Evolutionary conservation across 1,139 yeast genomes (phyloP), one percentile per base, ranked within the genome.

Genomic region (Suzukiozyma palmioleophila): DNA sequence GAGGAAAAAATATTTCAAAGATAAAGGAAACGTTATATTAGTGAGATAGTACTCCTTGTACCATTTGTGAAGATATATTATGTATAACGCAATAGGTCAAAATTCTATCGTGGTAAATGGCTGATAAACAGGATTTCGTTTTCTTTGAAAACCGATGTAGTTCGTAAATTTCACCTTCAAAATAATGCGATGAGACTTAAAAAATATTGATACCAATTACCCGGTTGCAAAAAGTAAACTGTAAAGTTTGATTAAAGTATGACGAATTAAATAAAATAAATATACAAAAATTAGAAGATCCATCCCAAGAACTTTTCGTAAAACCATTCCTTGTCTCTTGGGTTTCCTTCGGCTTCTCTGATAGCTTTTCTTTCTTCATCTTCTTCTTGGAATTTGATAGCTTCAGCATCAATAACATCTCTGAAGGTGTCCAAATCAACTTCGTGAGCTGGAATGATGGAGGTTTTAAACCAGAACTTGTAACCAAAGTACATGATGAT

Each of bases 381-480:
- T 45, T 62, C 64, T 18, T 65, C 65, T 41, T 70, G 71, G 49
- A 65, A 81, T 46, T 66, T 69, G 49, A 69, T 80, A 56, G 81
- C 86, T 57, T 83, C 89, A 30, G 78, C 77, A 54, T 83, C 90
- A 51, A 83, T 70, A 35, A 77, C 77, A 46, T 78, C 86, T 57
- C 75, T 80, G 60, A 66, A 77, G 9, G 89, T 78, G 46, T 62
- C 64, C 57, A 84, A 65, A 57, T 84, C 90, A 29, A 79, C 83
- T 49, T 82, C 86, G 33, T 61, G 62, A 15, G 86, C 73, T 36
- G 55, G 61, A 44, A 79, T 69, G 40, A 70, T 53, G 52, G 68
- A 73, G 29, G 87, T 73, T 59, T 73, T 80, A 60, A 63, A 60
- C 47, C 64, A 51, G 34, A 81, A 9, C 61, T 82, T 84, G 69